Evolutionary conservation across 1,139 yeast species (phyloP), one percentile per base, ranked within the genome.

Genomic region (Meyerozyma guilliermondii): DNA sequence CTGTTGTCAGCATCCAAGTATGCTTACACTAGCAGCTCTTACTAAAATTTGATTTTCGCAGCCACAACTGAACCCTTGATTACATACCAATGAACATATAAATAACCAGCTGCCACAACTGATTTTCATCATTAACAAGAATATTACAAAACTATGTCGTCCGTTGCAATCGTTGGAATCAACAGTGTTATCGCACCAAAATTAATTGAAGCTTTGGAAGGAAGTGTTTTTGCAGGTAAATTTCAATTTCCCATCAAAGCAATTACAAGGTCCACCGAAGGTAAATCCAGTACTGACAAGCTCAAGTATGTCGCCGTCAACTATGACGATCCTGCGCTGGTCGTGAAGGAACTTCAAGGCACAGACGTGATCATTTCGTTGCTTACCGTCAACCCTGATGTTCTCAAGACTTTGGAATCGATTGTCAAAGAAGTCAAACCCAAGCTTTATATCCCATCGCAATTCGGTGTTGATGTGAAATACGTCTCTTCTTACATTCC

Each of bases 371-470:
- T 81, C 22, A 56, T 82, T 50, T 76, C 77, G 47, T 59, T 79
- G 41, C 51, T 66, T 23, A 57, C 63, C n/a, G 51, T 61, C 5
- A 47, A 46, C 24, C 66, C 68, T 2, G 55, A 44, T 3, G 40
- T 57, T 18, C 60, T 59, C 22, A 50, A 59, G 3, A 47, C 47
- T 5, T 42, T 66, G 30, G 71, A 66, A 48, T 53, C 59, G 41
- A 51, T 79, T 5, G 68, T 74, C 3, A 53, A 55, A 7, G 55
- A 54, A 14, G 70, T 72, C 34, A 71, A 67, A 51, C 80, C 81
- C 38, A 74, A 76, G 55, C 52, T 80, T 29, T 80, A 71, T 59
- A 70, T 81, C 44, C 84, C 87, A 31, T 76, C 86, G 4, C 86
- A 81, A 53, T 81, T 76, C 51, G 87, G 87, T 38, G 54, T 65